Conservation (phyloP, 371 early-diverging fungal species). For the Saksenaea vasiformis region DNA sequence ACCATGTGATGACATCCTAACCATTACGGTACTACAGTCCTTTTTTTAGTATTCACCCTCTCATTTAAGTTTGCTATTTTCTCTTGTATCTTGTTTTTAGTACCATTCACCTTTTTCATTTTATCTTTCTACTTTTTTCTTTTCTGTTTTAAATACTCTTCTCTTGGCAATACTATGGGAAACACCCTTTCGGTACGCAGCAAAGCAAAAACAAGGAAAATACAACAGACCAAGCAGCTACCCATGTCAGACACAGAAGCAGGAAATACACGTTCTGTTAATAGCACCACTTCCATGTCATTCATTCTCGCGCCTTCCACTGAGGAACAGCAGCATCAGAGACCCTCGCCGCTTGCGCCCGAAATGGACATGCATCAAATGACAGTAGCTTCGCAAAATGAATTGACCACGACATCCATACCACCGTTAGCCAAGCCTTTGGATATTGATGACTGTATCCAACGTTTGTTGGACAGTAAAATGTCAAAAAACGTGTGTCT, state of each 20-base stretch:
- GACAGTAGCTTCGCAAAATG: not conserved
- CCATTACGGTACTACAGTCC: not conserved
- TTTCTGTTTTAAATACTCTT: not conserved
- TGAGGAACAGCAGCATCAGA: not conserved
- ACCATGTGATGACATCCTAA: not conserved
- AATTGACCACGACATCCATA: slow-evolving; percentile 2
- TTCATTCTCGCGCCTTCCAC: not conserved
- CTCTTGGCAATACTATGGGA: not conserved
- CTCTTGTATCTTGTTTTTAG: too few relatives aligned
- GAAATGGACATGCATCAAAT: slow-evolving; percentile 2
- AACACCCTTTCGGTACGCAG: not conserved
- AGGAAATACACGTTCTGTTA: not conserved
- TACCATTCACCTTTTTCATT: too few relatives aligned
- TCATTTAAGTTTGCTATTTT: not conserved
- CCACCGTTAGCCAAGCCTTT: slow-evolving; percentile 22
- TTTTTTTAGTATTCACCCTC: not conserved
- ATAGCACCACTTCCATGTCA: not conserved
- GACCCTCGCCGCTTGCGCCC: not conserved
- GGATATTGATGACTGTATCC: slow-evolving; percentile 78
- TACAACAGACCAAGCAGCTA: not conserved
- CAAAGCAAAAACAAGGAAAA: not conserved
- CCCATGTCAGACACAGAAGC: not conserved
- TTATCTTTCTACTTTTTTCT: not conserved
- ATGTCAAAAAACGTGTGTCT: slow-evolving; percentile 64
- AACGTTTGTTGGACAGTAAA: slow-evolving; percentile 70